These are phyloP conservation scores for Dalbergia oliveri DNA, from an alignment of 306 rosid species.

Conservation along the genomic window DNA sequence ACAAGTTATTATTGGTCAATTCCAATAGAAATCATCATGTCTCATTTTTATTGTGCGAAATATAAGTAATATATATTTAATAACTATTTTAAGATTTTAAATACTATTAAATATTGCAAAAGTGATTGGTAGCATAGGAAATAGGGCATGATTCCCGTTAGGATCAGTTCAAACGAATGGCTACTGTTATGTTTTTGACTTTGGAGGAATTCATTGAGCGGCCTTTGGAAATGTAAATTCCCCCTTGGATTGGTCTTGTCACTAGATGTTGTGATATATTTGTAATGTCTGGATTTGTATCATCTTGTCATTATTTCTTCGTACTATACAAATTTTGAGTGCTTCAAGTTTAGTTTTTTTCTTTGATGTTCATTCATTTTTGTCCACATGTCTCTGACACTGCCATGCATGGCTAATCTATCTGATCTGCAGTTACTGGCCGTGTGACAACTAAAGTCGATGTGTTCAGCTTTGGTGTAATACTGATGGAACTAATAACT, in stretches of 20 bases:
- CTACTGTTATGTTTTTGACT: neutral
- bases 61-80: no score
- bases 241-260: neutral
- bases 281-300: neutral
- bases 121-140: no score
- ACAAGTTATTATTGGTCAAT: no score
- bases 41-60: no score
- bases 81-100: no score
- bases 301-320: neutral
- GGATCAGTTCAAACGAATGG: no score
- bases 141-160: no score
- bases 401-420: neutral
- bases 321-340: neutral
- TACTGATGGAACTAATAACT: neutral
- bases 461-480: slow-evolving; percentile 1
- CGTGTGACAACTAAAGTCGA: neutral
- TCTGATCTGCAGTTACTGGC: neutral
- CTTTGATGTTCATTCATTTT: neutral
- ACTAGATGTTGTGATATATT: neutral
- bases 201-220: neutral
- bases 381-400: slow-evolving; percentile 15
- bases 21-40: no score
- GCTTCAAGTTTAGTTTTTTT: neutral
- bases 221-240: neutral
- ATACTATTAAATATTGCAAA: no score